Evolutionary conservation across 257 asterid species (phyloP).

Genomic region (Nicotiana sylvestris): DNA sequence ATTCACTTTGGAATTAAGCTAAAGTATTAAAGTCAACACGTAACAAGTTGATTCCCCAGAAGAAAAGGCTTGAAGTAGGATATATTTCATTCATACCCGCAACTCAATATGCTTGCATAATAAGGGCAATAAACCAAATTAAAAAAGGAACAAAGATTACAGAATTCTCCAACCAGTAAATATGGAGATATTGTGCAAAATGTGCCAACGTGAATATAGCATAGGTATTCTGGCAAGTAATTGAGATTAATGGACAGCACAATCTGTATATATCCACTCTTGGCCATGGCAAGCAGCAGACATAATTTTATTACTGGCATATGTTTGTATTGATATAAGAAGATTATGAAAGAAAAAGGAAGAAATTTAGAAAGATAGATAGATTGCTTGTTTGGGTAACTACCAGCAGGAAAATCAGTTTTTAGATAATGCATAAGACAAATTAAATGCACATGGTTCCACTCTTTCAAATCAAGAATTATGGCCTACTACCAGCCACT

Average conservation of each 20-base stretch:
- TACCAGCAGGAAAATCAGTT: conserved; percentile 9
- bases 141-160: neutral
- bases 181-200: neutral
- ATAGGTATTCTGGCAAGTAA: neutral
- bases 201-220: neutral
- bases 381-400: conserved; percentile 11
- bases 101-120: neutral
- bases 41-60: neutral
- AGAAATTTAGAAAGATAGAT: neutral
- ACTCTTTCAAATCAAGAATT: neutral
- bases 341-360: neutral
- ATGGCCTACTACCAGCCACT: conserved; percentile 13
- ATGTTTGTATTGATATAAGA: neutral
- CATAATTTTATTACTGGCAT: neutral
- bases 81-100: neutral
- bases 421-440: conserved; percentile 2
- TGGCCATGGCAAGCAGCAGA: neutral
- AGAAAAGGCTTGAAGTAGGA: neutral
- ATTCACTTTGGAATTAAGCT: neutral
- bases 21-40: neutral
- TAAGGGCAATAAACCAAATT: neutral
- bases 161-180: too few relatives aligned
- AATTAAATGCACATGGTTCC: conserved; percentile 18
- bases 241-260: neutral
- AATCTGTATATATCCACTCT: neutral